These are phyloP conservation scores for Echeveria elegans DNA, from an alignment of 164 flowering plant genomes.

Conservation along the genomic window DNA sequence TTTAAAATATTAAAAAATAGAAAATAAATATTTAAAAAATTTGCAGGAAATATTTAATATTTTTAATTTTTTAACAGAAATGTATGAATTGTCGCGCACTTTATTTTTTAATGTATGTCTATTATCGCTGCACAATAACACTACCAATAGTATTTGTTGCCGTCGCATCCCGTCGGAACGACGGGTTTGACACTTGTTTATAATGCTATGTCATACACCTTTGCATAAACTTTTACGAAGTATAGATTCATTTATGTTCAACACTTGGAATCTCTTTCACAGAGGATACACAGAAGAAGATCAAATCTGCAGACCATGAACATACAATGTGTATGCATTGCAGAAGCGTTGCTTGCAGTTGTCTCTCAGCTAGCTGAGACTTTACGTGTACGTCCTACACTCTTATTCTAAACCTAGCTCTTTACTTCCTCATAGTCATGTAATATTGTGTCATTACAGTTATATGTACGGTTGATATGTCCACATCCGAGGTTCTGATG, in stretches of 20 bases:
- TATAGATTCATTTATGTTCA: neutral
- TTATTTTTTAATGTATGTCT: too few relatives aligned
- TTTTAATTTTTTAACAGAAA: too few relatives aligned
- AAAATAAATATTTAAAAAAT: too few relatives aligned
- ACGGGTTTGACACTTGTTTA: too few relatives aligned
- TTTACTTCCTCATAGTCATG: neutral
- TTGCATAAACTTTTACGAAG: neutral
- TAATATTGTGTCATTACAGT: neutral
- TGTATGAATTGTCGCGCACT: too few relatives aligned
- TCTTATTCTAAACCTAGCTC: too few relatives aligned
- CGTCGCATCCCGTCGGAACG: too few relatives aligned
- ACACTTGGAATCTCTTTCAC: slow-evolving; percentile 2
- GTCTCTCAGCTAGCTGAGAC: neutral
- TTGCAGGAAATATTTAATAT: too few relatives aligned
- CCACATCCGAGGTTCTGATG: neutral
- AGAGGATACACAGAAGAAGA: neutral
- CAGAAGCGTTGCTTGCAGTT: slow-evolving; percentile 1
- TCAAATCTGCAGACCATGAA: neutral
- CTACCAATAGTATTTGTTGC: too few relatives aligned
- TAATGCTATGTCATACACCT: neutral
- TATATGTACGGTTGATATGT: neutral
- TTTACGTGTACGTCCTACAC: neutral
- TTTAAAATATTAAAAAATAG: too few relatives aligned
- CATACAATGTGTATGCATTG: neutral
- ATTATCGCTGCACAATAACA: too few relatives aligned